phyloP scores from a whole-genome alignment of 169 alveolate species.

The Eimeria maxima region DNA sequence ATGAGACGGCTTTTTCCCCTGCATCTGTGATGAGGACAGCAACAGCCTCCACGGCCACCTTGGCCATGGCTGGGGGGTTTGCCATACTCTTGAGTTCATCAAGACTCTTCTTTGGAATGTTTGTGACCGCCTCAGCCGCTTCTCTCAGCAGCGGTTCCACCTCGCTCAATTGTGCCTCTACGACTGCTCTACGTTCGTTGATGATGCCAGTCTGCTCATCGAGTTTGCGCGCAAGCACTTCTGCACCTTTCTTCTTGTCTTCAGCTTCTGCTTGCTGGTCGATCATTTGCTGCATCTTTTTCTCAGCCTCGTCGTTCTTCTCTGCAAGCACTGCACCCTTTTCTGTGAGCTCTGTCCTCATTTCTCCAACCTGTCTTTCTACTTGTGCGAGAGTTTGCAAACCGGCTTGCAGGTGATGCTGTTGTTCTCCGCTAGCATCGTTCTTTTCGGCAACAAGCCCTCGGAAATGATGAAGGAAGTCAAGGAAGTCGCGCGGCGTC shows the following conservation, averaged over 20 bases:
- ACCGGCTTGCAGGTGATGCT: slow-evolving; percentile 96
- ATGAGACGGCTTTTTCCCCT: slow-evolving; percentile 92
- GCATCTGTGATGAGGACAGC: slow-evolving; percentile 93
- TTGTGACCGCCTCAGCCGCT: slow-evolving; percentile 97
- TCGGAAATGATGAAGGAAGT: slow-evolving; percentile 97
- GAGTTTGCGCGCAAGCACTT: slow-evolving; percentile 92
- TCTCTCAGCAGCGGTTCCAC: slow-evolving; percentile 97
- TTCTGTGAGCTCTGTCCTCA: slow-evolving; percentile 93
- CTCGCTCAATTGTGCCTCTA: slow-evolving; percentile 95
- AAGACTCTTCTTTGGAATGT: slow-evolving; percentile 94
- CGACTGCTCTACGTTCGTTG: slow-evolving; percentile 92
- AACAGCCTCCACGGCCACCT: slow-evolving; percentile 97
- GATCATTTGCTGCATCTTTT: slow-evolving; percentile 96
- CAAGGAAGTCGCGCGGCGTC: slow-evolving; percentile 98
- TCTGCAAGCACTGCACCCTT: slow-evolving; percentile 94
- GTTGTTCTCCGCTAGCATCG: slow-evolving; percentile 96
- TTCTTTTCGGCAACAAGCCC: slow-evolving; percentile 94
- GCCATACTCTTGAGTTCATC: slow-evolving; percentile 95
- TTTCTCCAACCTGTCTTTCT: slow-evolving; percentile 95
- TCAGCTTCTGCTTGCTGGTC: slow-evolving; percentile 97
- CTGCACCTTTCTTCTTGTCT: slow-evolving; percentile 94
- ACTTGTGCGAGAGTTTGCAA: slow-evolving; percentile 96
- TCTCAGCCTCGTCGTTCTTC: slow-evolving; percentile 97
- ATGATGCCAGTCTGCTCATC: slow-evolving; percentile 95
- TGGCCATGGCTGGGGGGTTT: slow-evolving; percentile 97